A percentile compares a stretch with the other conserved stretches of the same genome.
phyloP scores from a whole-genome alignment of 169 alveolate species.

The Condylostoma magnum region DNA sequence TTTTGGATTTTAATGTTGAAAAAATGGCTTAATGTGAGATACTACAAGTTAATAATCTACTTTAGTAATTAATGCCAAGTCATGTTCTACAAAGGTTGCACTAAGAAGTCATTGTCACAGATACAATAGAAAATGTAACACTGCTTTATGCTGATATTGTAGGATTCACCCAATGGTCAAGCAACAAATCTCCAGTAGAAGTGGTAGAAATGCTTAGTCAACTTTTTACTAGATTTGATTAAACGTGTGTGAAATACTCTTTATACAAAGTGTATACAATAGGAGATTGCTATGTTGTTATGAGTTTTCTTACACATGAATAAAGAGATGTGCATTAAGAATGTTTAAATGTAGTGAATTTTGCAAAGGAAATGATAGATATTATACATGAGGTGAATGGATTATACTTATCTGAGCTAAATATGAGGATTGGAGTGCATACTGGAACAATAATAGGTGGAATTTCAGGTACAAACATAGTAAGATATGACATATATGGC shows the following conservation, averaged over 20 bases:
- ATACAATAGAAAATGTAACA: conserved; percentile 93
- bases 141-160: conserved; percentile 98
- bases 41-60: neutral
- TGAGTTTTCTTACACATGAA: conserved; percentile 90
- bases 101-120: conserved; percentile 58
- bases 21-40: conserved; percentile 18
- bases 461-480: conserved; percentile 89
- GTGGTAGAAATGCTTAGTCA: conserved; percentile 91
- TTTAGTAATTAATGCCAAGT: conserved; percentile 7
- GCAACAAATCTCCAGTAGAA: conserved; percentile 67
- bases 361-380: conserved; percentile 90
- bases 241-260: conserved; percentile 90
- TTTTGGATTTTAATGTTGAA: conserved; percentile 8
- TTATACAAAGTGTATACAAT: conserved; percentile 97
- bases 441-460: conserved; percentile 96
- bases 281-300: conserved; percentile 99
- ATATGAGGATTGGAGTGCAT: conserved; percentile 97
- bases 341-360: conserved; percentile 54
- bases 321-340: conserved; percentile 5
- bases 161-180: conserved; percentile 96
- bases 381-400: conserved; percentile 91
- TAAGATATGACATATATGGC: conserved; percentile 95
- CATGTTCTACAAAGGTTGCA: conserved; percentile 43
- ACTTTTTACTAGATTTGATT: conserved; percentile 93
- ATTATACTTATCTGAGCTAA: conserved; percentile 80